These are phyloP conservation scores for Taiozyma sp. DNA, from an alignment of 1,139 yeast species.

Conservation along the genomic window DNA sequence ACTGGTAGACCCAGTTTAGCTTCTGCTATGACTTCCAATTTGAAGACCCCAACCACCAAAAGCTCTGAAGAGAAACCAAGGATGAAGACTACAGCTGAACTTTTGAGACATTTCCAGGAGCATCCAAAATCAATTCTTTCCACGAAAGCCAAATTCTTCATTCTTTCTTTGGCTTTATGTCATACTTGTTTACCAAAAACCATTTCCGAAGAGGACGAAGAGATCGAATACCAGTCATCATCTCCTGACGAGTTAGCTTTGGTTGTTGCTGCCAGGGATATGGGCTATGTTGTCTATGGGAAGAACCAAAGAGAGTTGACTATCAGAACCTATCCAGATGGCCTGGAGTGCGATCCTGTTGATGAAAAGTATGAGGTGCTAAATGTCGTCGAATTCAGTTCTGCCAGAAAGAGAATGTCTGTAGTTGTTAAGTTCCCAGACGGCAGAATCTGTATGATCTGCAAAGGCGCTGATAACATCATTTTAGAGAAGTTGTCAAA, in stretches of 20 bases:
- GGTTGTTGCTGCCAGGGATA: constrained; percentile 89
- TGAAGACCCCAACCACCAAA: neutral
- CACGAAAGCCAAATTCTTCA: constrained; percentile 68
- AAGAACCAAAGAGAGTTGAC: constrained; percentile 54
- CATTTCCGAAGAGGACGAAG: constrained; percentile 35
- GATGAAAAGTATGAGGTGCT: constrained; percentile 68
- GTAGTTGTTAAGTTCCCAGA: constrained; percentile 77
- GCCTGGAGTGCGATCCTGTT: constrained; percentile 59
- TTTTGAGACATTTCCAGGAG: constrained; percentile 62
- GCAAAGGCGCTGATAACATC: constrained; percentile 97
- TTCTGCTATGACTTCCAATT: constrained; percentile 20
- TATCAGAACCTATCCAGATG: constrained; percentile 76
- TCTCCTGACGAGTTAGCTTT: constrained; percentile 96
- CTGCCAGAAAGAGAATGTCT: constrained; percentile 92
- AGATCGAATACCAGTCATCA: constrained; percentile 78
- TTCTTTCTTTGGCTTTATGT: constrained; percentile 79
- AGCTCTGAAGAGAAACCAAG: constrained; percentile 15
- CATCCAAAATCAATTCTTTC: constrained; percentile 71
- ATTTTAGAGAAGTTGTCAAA: constrained; percentile 69
- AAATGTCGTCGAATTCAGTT: constrained; percentile 80
- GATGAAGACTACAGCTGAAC: constrained; percentile 50
- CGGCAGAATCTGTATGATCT: constrained; percentile 67
- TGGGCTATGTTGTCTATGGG: constrained; percentile 79
- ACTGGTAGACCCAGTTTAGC: constrained; percentile 52
- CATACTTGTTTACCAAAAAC: constrained; percentile 81